Evolutionary conservation across 192 early-diverging fungal species (phyloP), one percentile per base, ranked within the genome.

Genomic region (Entomortierella chlamydospora): DNA sequence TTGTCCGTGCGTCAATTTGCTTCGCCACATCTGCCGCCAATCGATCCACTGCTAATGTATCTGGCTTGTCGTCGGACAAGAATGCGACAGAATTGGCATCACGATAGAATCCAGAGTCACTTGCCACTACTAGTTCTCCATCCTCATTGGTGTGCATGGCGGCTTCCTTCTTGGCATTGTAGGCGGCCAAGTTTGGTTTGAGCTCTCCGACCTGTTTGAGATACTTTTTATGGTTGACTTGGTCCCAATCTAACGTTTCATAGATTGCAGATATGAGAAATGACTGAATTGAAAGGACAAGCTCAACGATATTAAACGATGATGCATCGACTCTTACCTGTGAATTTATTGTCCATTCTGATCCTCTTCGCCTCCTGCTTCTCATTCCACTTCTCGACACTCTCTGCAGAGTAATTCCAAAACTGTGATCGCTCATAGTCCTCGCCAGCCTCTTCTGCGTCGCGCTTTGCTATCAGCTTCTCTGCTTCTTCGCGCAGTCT

Each of bases 141-240:
- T 83, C 77, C 41, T 70, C 82, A 17, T 73, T 77, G 23, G 57
- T 65, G n/a, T 73, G 81, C 53, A 84, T 81, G 3, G 82, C 66
- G 13, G 76, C 82, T 13, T 82, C 73, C 63, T 92, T 91, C 71
- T 90, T 85, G 31, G 92, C 90, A 55, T 89, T 81, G 71, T 97
- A 97, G 2, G 90, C 82, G 0, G 66, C 70, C 66, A 98, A 62
- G 70, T 98, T 90, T 4, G 97, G 98, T 73, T 94, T 96, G 23
- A 99, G 83, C 17, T 92, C 92, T 23, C 83, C 84, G 1, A 95
- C 90, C 45, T 93, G 85, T 9, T 90, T 88, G 34, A 91, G 82
- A 81, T 99, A 99, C 73, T 97, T 98, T 57, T 94, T 94, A 26
- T 91, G 89, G 37, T 96, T 93, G 42, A 91, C 87, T 72, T 98